Evolutionary conservation across 306 rosid species (phyloP).

Genomic region (Clitoria ternatea): DNA sequence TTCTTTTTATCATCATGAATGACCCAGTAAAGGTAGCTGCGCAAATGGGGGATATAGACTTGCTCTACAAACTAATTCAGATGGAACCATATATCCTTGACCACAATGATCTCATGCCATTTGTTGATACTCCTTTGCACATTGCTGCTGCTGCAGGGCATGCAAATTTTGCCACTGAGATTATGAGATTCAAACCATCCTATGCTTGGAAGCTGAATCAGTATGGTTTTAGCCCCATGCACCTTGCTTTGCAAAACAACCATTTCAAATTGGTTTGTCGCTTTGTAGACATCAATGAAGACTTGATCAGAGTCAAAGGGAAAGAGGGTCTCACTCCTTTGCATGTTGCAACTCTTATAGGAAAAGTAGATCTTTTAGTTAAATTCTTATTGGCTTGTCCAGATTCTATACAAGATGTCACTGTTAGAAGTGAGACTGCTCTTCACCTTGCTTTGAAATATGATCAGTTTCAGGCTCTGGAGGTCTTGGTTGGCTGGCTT

Average conservation of each 20-base stretch:
- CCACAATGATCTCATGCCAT: constrained; percentile 2
- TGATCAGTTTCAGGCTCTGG: constrained; percentile 18
- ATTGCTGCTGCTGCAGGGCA: constrained; percentile 28
- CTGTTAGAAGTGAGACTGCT: constrained; percentile 32
- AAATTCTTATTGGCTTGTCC: constrained; percentile 35
- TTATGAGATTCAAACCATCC: constrained; percentile 38
- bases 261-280: not conserved
- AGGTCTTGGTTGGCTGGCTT: constrained; percentile 32
- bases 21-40: not conserved
- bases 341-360: constrained; percentile 28
- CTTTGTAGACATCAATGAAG: constrained; percentile 3
- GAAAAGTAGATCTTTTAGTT: constrained; percentile 13
- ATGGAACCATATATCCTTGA: constrained; percentile 23
- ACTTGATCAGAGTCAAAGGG: constrained; percentile 37
- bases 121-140: constrained; percentile 41
- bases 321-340: constrained; percentile 36
- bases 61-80: constrained; percentile 17
- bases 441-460: constrained; percentile 36
- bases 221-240: constrained; percentile 29
- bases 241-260: constrained; percentile 31
- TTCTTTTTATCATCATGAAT: not conserved
- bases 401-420: constrained; percentile 27
- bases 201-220: constrained; percentile 36
- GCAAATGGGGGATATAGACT: constrained; percentile 18
- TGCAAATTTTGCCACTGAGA: constrained; percentile 28